These are phyloP conservation scores for Brassica incana DNA, from an alignment of 345 rosid genomes.

Conservation along the genomic window DNA sequence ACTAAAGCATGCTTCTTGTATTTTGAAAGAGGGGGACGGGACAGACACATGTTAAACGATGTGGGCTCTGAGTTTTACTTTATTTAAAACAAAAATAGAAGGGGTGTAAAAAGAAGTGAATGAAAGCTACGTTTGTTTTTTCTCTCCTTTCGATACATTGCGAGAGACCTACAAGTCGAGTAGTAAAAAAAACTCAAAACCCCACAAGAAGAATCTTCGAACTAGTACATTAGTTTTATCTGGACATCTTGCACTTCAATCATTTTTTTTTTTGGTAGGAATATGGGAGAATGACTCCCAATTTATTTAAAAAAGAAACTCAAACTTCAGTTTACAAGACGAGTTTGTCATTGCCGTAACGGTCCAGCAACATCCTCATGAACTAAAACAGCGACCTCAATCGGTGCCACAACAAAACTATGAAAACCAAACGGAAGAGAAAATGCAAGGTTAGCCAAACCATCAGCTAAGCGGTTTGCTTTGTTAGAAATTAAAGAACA, in stretches of 20 bases:
- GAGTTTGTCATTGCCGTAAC: too few species aligned
- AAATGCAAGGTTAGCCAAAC: too few species aligned
- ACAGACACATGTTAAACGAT: slow-evolving; percentile 15
- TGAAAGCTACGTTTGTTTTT: not conserved
- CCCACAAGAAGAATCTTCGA: not conserved
- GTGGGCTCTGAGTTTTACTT: not conserved
- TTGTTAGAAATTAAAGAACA: too few species aligned
- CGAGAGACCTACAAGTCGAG: not conserved
- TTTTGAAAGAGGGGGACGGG: not conserved
- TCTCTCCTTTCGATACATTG: not conserved
- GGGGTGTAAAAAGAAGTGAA: not conserved
- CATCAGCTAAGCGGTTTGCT: too few species aligned
- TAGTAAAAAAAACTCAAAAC: not conserved
- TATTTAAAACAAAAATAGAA: not conserved
- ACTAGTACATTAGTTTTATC: not conserved
- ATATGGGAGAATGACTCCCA: too few species aligned
- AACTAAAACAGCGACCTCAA: too few species aligned
- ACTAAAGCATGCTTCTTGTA: not conserved
- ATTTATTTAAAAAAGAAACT: too few species aligned
- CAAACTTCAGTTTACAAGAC: too few species aligned
- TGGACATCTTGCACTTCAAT: not conserved
- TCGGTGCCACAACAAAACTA: too few species aligned
- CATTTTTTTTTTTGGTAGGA: not conserved
- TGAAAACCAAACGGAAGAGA: too few species aligned
- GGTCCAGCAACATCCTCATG: too few species aligned